phyloP scores from a whole-genome alignment of 495 filamentous ascomycete species.

The Aspergillus sclerotioniger region DNA sequence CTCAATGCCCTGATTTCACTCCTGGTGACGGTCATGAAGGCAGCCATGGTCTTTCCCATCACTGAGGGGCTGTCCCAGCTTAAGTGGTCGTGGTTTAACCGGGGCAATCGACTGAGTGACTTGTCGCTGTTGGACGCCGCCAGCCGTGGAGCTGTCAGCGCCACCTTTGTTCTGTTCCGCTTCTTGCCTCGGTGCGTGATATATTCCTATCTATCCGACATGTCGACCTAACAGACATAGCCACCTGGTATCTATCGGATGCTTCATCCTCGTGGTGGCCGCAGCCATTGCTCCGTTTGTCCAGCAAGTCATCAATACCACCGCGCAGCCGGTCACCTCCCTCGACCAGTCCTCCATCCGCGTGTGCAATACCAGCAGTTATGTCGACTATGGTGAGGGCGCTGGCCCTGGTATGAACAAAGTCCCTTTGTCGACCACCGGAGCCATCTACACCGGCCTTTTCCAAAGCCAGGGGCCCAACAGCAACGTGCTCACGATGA shows the following conservation, averaged over 20 bases:
- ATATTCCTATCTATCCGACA: too few species aligned
- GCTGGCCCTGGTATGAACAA: conserved; percentile 29
- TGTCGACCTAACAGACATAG: conserved; percentile 9
- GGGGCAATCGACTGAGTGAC: conserved; percentile 39
- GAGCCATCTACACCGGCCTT: conserved; percentile 40
- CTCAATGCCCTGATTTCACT: conserved; percentile 49
- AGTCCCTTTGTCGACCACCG: conserved; percentile 30
- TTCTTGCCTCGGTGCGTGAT: neutral
- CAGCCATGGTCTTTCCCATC: conserved; percentile 40
- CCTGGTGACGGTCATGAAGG: conserved; percentile 41
- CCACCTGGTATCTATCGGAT: conserved; percentile 40
- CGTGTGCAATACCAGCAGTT: conserved; percentile 25
- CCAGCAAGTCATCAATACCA: conserved; percentile 42
- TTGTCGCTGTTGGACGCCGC: conserved; percentile 44
- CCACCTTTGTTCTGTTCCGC: neutral
- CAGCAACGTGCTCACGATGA: conserved; percentile 19
- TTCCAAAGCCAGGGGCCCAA: conserved; percentile 22
- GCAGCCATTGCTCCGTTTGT: conserved; percentile 44
- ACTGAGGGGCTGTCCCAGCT: conserved; percentile 42
- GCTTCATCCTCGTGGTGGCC: conserved; percentile 36
- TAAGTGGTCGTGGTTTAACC: conserved; percentile 50
- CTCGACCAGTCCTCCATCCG: conserved; percentile 21
- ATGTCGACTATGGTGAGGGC: conserved; percentile 28
- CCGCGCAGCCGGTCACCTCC: conserved; percentile 18
- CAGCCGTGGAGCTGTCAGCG: conserved; percentile 27